Conservation (phyloP, 2,329 filamentous ascomycete species). For the Fusarium agapanthi region DNA sequence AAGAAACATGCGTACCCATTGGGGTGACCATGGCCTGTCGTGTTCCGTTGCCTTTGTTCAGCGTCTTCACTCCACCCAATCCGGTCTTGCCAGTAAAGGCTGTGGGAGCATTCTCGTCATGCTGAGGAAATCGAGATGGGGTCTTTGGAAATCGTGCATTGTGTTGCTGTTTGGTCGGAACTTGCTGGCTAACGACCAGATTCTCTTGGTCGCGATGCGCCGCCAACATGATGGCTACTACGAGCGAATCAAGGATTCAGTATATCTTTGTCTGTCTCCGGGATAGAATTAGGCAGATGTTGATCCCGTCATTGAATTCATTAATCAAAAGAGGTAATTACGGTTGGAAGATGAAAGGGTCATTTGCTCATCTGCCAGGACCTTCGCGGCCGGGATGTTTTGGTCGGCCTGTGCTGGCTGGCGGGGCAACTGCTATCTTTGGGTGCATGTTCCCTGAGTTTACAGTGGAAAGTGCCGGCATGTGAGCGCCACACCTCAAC, state of each 20-base stretch:
- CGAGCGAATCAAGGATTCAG: constrained; percentile 15
- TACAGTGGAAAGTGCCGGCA: constrained; percentile 24
- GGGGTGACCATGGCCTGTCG: constrained; percentile 76
- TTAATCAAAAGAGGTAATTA: constrained; percentile 32
- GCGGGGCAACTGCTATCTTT: constrained; percentile 42
- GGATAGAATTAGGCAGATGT: constrained; percentile 7
- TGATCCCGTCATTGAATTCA: constrained; percentile 18
- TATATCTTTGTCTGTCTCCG: constrained; percentile 13
- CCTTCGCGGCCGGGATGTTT: constrained; percentile 31
- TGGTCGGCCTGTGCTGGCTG: constrained; percentile 38
- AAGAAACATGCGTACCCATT: constrained; percentile 66
- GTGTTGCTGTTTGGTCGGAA: constrained; percentile 77
- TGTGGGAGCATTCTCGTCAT: constrained; percentile 79
- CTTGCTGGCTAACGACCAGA: constrained; percentile 77
- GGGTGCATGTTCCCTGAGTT: not conserved
- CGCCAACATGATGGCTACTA: constrained; percentile 69
- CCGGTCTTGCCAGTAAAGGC: constrained; percentile 52
- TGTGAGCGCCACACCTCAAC: constrained; percentile 39
- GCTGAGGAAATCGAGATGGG: constrained; percentile 77
- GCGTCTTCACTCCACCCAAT: constrained; percentile 61
- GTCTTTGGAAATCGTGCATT: constrained; percentile 84
- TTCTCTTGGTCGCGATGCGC: constrained; percentile 89
- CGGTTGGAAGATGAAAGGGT: constrained; percentile 27
- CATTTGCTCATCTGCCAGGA: constrained; percentile 6
- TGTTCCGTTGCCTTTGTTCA: constrained; percentile 58